Evolutionary conservation across 768 basidiomycete species (phyloP), one percentile per base, ranked within the genome.

Genomic region (Leucogyrophana mollusca): DNA sequence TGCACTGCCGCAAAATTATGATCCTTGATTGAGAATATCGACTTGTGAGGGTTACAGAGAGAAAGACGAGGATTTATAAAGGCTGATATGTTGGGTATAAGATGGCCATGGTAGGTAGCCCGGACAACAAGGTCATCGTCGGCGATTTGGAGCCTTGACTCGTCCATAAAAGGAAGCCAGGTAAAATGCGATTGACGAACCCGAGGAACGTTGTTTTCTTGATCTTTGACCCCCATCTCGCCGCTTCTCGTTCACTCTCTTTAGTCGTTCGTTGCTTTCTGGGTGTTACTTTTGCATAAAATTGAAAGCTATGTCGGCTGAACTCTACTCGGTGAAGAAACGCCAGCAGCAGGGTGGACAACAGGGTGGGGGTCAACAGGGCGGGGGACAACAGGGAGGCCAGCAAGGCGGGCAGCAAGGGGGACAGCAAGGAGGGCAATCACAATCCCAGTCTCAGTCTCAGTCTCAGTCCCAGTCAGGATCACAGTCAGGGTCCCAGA

Each of bases 181-280:
- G 6, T 14, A 11, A 32, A 24, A 44, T 17, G 30, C 40, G 22
- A 39, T 27, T 14, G 24, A 22, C 33, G 21, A 27, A 27, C 30
- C 44, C 43, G 42, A 36, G 27, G 16, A 45, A 39, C 47, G 43
- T 47, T 46, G 34, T 32, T 49, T 25, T 41, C 44, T 39, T 24
- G 51, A 16, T 36, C 33, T 34, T 25, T 6, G 10, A 16, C 39
- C 25, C 38, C 18, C 40, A 30, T 20, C 22, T 51, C 36, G 9
- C 36, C 47, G 51, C 37, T 27, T 36, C 40, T 41, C 13, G 51
- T 40, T 36, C 18, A 14, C 37, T 39, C 11, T 44, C 42, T 18
- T 40, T 30, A 14, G 14, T 40, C 45, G 11, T 21, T 32, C 44
- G 36, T 32, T 43, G n/a, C 33, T 45, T 39, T 33, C 23, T 21